Evolutionary conservation across 148 eudicot genomes (phyloP).

Genomic region (Tetragonia tetragonoides): DNA sequence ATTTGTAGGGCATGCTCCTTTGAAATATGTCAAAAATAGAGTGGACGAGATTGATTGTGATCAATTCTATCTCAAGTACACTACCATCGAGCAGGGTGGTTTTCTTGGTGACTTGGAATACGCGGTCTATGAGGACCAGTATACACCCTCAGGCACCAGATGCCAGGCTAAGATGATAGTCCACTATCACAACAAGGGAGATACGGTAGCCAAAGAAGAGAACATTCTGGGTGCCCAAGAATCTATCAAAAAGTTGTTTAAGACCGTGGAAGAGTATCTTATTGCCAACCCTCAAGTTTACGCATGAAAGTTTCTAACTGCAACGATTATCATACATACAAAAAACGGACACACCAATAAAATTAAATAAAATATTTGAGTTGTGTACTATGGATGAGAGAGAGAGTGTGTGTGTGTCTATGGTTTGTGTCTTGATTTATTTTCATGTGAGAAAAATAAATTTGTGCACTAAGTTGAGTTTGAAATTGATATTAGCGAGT

Average conservation of each 20-base stretch:
- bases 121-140: slow-evolving; percentile 21
- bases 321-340: not conserved
- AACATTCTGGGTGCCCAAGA: slow-evolving; percentile 8
- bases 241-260: slow-evolving; percentile 19
- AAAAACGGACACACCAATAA: too few relatives aligned
- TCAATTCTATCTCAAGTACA: slow-evolving; percentile 27
- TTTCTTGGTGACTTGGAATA: slow-evolving; percentile 25
- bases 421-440: too few relatives aligned
- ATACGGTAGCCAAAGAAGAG: slow-evolving; percentile 18
- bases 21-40: slow-evolving; percentile 25
- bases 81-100: slow-evolving; percentile 23
- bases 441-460: too few relatives aligned
- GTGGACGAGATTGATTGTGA: slow-evolving; percentile 27
- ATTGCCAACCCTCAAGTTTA: slow-evolving; percentile 30
- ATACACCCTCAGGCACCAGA: slow-evolving; percentile 9
- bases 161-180: slow-evolving; percentile 22
- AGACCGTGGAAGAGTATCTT: slow-evolving; percentile 29
- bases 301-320: slow-evolving; percentile 12
- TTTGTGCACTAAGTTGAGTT: too few relatives aligned
- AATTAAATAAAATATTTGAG: too few relatives aligned
- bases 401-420: too few relatives aligned
- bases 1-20: slow-evolving; percentile 19
- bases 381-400: too few relatives aligned
- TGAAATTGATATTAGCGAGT: too few relatives aligned
- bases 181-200: slow-evolving; percentile 24